phyloP scores from a whole-genome alignment of 1,284 basidiomycete genomes.

The Sphaerobolus stellatus region DNA sequence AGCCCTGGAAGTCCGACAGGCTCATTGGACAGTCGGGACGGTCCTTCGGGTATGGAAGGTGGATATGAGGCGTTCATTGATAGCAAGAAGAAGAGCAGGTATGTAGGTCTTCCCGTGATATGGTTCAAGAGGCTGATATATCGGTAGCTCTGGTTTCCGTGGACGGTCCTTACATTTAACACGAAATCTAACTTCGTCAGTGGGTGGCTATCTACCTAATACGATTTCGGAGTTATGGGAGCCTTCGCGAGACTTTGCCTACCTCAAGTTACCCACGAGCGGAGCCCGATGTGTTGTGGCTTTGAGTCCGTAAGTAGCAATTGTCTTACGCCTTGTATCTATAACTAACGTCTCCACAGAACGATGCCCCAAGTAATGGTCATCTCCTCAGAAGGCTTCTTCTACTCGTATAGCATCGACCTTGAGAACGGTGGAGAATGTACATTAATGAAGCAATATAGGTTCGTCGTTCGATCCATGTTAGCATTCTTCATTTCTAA shows the following conservation, averaged over 20 bases:
- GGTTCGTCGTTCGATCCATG: conserved; percentile 30
- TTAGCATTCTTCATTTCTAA: neutral
- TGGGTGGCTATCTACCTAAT: conserved; percentile 89
- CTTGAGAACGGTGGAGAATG: conserved; percentile 97
- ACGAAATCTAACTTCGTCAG: conserved; percentile 75
- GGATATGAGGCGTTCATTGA: conserved; percentile 78
- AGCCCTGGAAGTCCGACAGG: conserved; percentile 55
- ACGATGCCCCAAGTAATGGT: conserved; percentile 98
- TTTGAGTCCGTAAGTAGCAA: conserved; percentile 68
- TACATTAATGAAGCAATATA: conserved; percentile 90
- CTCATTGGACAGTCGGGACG: conserved; percentile 64
- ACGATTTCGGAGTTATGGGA: conserved; percentile 97
- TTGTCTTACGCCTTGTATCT: neutral
- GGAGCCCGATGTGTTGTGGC: conserved; percentile 84
- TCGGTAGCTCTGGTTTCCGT: conserved; percentile 54
- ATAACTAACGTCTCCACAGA: conserved; percentile 37
- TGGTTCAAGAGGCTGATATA: neutral
- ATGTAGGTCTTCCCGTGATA: neutral
- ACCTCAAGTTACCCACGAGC: conserved; percentile 80
- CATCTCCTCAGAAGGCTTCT: conserved; percentile 91
- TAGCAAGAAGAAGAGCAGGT: conserved; percentile 53
- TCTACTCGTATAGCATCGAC: conserved; percentile 96
- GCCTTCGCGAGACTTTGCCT: conserved; percentile 93
- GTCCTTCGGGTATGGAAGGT: conserved; percentile 55
- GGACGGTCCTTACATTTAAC: conserved; percentile 77